These are phyloP conservation scores for Aspergillus ostianus DNA, from an alignment of 495 filamentous ascomycete genomes.

Conservation along the genomic window DNA sequence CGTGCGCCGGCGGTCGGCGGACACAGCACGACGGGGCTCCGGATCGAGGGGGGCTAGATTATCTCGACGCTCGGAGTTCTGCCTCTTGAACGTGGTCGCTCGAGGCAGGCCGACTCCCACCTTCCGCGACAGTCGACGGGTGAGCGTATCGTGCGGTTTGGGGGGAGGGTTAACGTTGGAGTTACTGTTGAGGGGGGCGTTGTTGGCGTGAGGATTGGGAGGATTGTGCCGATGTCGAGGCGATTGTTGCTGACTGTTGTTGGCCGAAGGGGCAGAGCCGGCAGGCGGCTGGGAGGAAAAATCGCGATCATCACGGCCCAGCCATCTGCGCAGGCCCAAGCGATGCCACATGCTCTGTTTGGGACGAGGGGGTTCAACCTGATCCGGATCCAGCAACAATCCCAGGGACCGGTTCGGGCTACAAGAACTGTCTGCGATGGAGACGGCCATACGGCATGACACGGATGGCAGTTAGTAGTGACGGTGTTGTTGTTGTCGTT, in stretches of 20 bases:
- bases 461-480: slow-evolving; percentile 17
- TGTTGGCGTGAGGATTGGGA: slow-evolving; percentile 12
- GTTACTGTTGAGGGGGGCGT: slow-evolving; percentile 17
- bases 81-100: slow-evolving; percentile 72
- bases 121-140: slow-evolving; percentile 60
- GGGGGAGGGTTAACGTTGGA: neutral
- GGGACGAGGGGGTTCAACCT: slow-evolving; percentile 29
- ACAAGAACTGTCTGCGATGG: slow-evolving; percentile 42
- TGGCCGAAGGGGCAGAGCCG: slow-evolving; percentile 14
- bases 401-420: slow-evolving; percentile 38
- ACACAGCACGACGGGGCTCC: slow-evolving; percentile 70
- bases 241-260: slow-evolving; percentile 14
- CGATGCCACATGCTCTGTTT: slow-evolving; percentile 55
- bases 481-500: slow-evolving; percentile 12
- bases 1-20: slow-evolving; percentile 64
- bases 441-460: slow-evolving; percentile 44
- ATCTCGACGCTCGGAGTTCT: slow-evolving; percentile 75
- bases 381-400: slow-evolving; percentile 36
- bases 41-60: slow-evolving; percentile 63
- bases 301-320: slow-evolving; percentile 49
- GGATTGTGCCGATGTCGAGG: slow-evolving; percentile 20
- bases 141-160: slow-evolving; percentile 43
- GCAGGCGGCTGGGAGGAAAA: slow-evolving; percentile 22
- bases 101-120: slow-evolving; percentile 80
- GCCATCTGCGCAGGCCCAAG: slow-evolving; percentile 45